A percentile compares a stretch with the other conserved stretches of the same genome.
phyloP scores from a whole-genome alignment of 306 rosid species.

The Trifolium repens region DNA sequence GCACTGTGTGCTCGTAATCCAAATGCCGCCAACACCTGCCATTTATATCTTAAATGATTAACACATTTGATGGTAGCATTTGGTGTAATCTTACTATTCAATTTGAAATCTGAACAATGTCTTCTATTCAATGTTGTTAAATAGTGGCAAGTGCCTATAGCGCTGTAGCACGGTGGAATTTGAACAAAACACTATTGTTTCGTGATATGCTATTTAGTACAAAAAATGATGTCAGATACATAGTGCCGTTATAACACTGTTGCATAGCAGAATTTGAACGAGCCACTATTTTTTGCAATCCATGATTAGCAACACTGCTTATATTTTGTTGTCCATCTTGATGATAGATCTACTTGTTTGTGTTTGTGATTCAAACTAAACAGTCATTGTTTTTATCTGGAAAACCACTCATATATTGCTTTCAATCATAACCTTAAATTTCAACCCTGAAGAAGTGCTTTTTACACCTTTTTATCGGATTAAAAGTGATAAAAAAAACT shows the following conservation, averaged over 20 bases:
- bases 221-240: no score
- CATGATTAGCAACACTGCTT: no score
- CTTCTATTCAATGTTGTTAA: not conserved
- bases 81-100: conserved; percentile 24
- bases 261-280: no score
- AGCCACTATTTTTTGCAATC: no score
- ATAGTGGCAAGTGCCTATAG: no score
- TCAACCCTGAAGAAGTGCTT: conserved; percentile 20
- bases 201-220: no score
- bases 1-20: conserved; percentile 14
- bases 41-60: conserved; percentile 15
- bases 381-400: conserved; percentile 2
- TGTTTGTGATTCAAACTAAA: conserved; percentile 29
- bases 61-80: not conserved
- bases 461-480: conserved; percentile 10
- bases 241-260: no score
- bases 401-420: conserved; percentile 20
- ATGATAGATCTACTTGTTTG: not conserved
- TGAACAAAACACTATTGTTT: no score
- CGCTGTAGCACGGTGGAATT: no score
- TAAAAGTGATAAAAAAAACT: not conserved
- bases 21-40: conserved; percentile 6
- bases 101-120: conserved; percentile 11
- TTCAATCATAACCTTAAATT: conserved; percentile 13
- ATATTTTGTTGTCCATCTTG: not conserved